Evolutionary conservation across 1,139 yeast species (phyloP).

Genomic region (Meyerozyma elateridarum): DNA sequence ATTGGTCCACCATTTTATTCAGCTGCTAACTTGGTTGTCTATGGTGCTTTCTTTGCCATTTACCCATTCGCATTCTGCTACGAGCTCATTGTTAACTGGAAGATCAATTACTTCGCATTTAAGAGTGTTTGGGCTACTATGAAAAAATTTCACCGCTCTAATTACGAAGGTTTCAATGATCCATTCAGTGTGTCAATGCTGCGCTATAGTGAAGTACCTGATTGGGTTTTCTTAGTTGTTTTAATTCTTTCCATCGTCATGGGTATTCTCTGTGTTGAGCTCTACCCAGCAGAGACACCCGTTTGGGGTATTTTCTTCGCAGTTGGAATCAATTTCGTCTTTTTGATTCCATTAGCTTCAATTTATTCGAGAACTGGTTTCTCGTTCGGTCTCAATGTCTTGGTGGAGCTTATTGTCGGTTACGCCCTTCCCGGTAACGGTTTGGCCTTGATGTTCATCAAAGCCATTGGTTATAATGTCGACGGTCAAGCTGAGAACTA

Average conservation of each 20-base stretch:
- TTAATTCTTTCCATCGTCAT: slow-evolving; percentile 17
- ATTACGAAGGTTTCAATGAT: slow-evolving; percentile 17
- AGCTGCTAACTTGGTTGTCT: slow-evolving; percentile 36
- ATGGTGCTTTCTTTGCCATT: slow-evolving; percentile 15
- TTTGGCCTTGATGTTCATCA: slow-evolving; percentile 52
- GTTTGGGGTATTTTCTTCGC: slow-evolving; percentile 58
- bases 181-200: slow-evolving; percentile 19
- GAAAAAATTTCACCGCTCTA: slow-evolving; percentile 11
- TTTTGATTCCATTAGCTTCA: slow-evolving; percentile 47
- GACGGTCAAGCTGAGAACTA: slow-evolving; percentile 60
- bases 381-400: slow-evolving; percentile 49
- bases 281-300: slow-evolving; percentile 47
- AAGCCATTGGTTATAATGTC: slow-evolving; percentile 56
- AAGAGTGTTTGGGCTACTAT: slow-evolving; percentile 6
- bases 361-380: slow-evolving; percentile 52
- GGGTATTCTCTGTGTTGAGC: slow-evolving; percentile 34
- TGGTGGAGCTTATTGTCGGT: slow-evolving; percentile 59
- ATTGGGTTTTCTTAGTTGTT: slow-evolving; percentile 17
- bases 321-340: slow-evolving; percentile 48
- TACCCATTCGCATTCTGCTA: slow-evolving; percentile 15
- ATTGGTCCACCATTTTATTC: slow-evolving; percentile 54
- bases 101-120: slow-evolving; percentile 9
- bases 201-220: slow-evolving; percentile 21
- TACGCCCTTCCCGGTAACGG: slow-evolving; percentile 64
- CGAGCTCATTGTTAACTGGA: slow-evolving; percentile 9